Evolutionary conservation across 2,329 filamentous ascomycete genomes (phyloP).

Genomic region (Ophiocordyceps camponoti-leonardi): DNA sequence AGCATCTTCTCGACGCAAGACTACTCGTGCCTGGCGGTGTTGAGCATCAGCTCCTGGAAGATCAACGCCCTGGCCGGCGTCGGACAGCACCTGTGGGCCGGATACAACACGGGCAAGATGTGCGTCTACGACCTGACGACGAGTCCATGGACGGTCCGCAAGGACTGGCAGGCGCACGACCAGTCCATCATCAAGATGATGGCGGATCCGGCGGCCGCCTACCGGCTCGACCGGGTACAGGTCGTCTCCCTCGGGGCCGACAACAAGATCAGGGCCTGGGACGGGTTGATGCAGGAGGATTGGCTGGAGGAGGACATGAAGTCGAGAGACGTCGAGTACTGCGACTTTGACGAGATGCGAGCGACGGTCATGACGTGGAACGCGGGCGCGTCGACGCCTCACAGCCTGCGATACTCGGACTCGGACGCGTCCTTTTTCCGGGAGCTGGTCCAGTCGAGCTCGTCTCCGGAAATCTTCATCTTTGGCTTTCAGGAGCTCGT

Average conservation of each 20-base stretch:
- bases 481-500: conserved; percentile 99
- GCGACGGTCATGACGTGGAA: conserved; percentile 89
- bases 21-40: conserved; percentile 58
- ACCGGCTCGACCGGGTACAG: conserved; percentile 68
- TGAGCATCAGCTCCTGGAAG: conserved; percentile 87
- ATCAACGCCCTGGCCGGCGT: conserved; percentile 76
- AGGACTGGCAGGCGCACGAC: conserved; percentile 88
- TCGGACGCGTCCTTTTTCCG: conserved; percentile 64
- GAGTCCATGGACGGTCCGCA: conserved; percentile 77
- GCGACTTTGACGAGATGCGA: conserved; percentile 66
- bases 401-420: conserved; percentile 53
- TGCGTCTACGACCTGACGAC: conserved; percentile 77
- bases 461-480: conserved; percentile 73
- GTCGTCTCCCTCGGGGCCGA: conserved; percentile 79
- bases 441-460: conserved; percentile 58
- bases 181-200: conserved; percentile 64
- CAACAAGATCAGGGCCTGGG: conserved; percentile 73
- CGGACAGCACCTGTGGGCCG: conserved; percentile 76
- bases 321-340: conserved; percentile 63
- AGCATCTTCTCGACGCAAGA: conserved; percentile 74
- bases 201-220: conserved; percentile 66
- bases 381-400: conserved; percentile 86
- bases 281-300: conserved; percentile 82
- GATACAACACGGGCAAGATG: conserved; percentile 84
- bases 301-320: conserved; percentile 92